A percentile compares a stretch with the other conserved stretches of the same genome.
Evolutionary conservation across 768 basidiomycete genomes (phyloP).

Genomic region (Tylopilus intermedius): DNA sequence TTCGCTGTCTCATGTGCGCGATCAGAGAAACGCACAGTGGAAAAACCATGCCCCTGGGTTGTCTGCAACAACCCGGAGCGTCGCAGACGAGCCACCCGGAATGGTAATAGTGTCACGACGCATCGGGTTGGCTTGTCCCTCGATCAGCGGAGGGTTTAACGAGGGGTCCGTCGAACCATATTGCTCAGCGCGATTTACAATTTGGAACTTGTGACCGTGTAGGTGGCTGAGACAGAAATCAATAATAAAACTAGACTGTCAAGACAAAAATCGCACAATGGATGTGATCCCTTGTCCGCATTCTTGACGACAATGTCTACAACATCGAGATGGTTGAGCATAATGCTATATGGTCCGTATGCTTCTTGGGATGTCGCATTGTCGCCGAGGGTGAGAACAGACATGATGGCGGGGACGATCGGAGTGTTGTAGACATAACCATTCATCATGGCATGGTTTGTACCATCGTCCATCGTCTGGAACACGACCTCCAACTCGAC

Average conservation of each 20-base stretch:
- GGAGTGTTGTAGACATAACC: conserved; percentile 63
- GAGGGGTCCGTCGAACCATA: conserved; percentile 68
- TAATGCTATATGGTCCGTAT: conserved; percentile 77
- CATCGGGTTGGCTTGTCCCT: conserved; percentile 82
- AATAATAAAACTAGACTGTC: not conserved
- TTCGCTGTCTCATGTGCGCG: not conserved
- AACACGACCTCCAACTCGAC: conserved; percentile 72
- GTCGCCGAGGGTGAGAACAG: conserved; percentile 67
- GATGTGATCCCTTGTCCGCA: conserved; percentile 69
- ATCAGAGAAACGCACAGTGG: conserved; percentile 52
- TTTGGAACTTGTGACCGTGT: conserved; percentile 84
- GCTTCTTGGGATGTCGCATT: conserved; percentile 63
- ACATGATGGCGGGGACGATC: conserved; percentile 72
- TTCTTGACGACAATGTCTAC: conserved; percentile 77
- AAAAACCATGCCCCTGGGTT: conserved; percentile 92
- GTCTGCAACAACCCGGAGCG: conserved; percentile 77
- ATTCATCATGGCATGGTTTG: conserved; percentile 79
- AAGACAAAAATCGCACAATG: conserved; percentile 56
- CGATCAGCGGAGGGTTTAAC: conserved; percentile 75
- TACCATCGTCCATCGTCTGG: conserved; percentile 81
- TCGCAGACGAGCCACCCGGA: conserved; percentile 60
- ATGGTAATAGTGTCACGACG: conserved; percentile 87
- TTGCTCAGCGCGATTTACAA: conserved; percentile 68
- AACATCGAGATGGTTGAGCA: conserved; percentile 70
- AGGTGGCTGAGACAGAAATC: conserved; percentile 58